Conservation (phyloP, 768 basidiomycete species). For the Tylopilus intermedius region DNA sequence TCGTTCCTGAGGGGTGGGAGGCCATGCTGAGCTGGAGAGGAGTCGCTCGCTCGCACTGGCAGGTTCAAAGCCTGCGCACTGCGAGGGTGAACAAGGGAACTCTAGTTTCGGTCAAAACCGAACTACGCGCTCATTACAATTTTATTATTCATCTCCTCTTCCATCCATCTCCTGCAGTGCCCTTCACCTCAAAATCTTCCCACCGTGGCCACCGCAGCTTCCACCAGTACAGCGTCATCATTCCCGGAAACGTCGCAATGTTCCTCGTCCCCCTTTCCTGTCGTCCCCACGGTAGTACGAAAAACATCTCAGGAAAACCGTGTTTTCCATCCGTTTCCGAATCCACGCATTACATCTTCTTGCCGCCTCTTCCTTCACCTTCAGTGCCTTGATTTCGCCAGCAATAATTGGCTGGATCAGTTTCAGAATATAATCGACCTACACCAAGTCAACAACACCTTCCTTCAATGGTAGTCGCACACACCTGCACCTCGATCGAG, state of each 20-base stretch:
- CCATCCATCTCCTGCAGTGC: slow-evolving; percentile 5
- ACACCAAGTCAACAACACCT: neutral
- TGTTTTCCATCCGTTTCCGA: neutral
- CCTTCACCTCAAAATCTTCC: no score
- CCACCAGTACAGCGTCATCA: neutral
- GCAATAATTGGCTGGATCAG: slow-evolving; percentile 1
- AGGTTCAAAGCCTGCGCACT: slow-evolving; percentile 21
- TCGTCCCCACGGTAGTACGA: neutral
- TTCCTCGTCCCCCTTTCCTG: neutral
- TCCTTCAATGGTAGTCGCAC: neutral
- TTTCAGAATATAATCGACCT: neutral
- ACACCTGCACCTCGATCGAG: neutral
- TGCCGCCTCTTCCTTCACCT: neutral
- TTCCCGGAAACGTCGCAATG: neutral
- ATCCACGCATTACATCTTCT: slow-evolving; percentile 18
- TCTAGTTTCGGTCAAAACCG: slow-evolving; percentile 30
- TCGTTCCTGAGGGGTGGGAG: slow-evolving; percentile 51
- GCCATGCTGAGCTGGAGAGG: slow-evolving; percentile 39
- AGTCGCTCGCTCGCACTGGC: slow-evolving; percentile 15
- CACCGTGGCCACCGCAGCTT: no score
- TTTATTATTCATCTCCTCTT: neutral
- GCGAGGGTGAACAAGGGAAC: slow-evolving; percentile 26
- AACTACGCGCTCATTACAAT: slow-evolving; percentile 2
- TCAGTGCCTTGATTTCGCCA: neutral
- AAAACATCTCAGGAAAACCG: slow-evolving; percentile 27